Conservation (phyloP, 495 filamentous ascomycete species). For the Xylaria longipes region DNA sequence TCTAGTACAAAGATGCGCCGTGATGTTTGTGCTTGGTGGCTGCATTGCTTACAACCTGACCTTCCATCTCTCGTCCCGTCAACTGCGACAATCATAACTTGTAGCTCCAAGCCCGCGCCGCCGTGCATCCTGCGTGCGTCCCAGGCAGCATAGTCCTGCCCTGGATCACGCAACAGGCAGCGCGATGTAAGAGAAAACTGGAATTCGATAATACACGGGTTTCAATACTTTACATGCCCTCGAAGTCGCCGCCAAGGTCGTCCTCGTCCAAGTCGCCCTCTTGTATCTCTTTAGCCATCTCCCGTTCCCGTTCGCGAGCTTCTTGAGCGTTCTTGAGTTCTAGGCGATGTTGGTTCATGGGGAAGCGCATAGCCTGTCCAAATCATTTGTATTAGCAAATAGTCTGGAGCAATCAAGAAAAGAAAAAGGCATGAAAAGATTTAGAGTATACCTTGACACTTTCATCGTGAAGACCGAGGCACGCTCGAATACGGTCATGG, state of each 20-base stretch:
- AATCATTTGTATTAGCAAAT: conserved; percentile 28
- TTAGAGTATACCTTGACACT: conserved; percentile 84
- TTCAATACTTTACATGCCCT: conserved; percentile 77
- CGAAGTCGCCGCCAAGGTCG: conserved; percentile 95
- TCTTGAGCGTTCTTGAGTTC: conserved; percentile 98
- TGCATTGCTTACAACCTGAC: conserved; percentile 6
- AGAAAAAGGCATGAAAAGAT: conserved; percentile 3
- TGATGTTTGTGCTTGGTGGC: conserved; percentile 22
- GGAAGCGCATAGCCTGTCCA: conserved; percentile 91
- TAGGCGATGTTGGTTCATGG: conserved; percentile 98
- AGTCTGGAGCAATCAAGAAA: neutral
- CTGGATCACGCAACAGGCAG: conserved; percentile 10
- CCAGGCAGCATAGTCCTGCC: neutral
- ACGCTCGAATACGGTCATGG: conserved; percentile 93
- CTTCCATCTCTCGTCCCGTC: conserved; percentile 8
- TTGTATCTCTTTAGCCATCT: conserved; percentile 98
- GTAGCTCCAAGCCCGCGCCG: conserved; percentile 3
- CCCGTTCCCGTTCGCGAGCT: conserved; percentile 91
- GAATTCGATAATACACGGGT: conserved; percentile 41
- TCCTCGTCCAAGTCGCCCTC: conserved; percentile 98
- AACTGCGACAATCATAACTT: conserved; percentile 4
- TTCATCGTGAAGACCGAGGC: conserved; percentile 90
- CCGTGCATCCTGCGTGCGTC: neutral
- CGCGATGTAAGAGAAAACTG: conserved; percentile 17
- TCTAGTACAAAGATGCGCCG: conserved; percentile 23